Conservation (phyloP, 345 rosid species). For the Gossypium turneri region DNA sequence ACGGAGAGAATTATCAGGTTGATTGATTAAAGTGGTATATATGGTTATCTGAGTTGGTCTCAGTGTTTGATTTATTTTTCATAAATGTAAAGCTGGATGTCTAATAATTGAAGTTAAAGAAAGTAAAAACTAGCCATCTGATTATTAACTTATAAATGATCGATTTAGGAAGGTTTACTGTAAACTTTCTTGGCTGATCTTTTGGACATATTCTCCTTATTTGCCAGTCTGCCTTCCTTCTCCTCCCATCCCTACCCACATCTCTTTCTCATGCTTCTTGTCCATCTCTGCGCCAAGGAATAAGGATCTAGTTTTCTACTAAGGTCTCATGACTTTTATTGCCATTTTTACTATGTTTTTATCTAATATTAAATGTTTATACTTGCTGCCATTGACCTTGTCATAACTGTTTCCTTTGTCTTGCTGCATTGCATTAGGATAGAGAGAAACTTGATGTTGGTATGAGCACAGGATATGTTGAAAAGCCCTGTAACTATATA, state of each 20-base stretch:
- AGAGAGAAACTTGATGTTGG: conserved; percentile 43
- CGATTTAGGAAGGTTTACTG: background rate
- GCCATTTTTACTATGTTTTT: background rate
- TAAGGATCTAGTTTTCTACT: background rate
- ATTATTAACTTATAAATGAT: conserved; percentile 1
- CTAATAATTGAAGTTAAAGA: background rate
- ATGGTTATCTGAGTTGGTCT: background rate
- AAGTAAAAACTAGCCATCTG: background rate
- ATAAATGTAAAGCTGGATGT: background rate
- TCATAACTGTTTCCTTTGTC: conserved; percentile 19
- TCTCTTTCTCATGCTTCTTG: background rate
- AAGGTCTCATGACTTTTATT: background rate
- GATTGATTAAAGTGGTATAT: background rate
- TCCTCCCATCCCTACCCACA: background rate
- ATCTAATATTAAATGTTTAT: background rate
- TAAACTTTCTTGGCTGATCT: background rate
- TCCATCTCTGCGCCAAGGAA: background rate
- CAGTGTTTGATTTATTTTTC: background rate
- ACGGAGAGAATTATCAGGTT: background rate
- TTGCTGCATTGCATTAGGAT: conserved; percentile 56
- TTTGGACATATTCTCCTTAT: conserved; percentile 1
- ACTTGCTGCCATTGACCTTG: conserved; percentile 9
- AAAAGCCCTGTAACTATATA: conserved; percentile 19
- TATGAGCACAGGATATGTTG: conserved; percentile 27
- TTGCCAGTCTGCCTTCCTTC: no score